Evolutionary conservation across 768 basidiomycete genomes (phyloP).

Genomic region (Mycena chlorophos): DNA sequence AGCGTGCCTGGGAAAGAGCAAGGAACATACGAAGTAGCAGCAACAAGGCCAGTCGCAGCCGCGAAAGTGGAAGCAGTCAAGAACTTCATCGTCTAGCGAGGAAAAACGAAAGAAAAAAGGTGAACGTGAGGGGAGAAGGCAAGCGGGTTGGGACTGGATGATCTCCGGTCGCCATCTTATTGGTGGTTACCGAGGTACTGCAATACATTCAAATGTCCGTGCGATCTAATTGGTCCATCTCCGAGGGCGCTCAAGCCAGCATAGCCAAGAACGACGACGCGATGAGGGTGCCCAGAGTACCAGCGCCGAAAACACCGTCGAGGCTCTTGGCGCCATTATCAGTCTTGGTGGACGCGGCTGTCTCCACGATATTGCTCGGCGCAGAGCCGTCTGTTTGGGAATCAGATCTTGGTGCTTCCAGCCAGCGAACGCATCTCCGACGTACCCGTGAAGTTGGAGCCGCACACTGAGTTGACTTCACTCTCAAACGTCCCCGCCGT

Average conservation of each 20-base stretch:
- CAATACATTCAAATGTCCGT: not conserved
- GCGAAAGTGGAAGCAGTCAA: conserved; percentile 30
- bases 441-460: conserved; percentile 54
- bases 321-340: conserved; percentile 2
- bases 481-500: conserved; percentile 31
- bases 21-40: conserved; percentile 51
- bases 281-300: not conserved
- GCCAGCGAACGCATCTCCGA: conserved; percentile 3
- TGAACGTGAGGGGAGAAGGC: conserved; percentile 14
- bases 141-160: conserved; percentile 9
- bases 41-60: conserved; percentile 35
- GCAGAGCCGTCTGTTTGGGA: conserved; percentile 37
- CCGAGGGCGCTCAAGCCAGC: not conserved
- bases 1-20: not conserved
- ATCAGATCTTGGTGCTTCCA: not conserved
- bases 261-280: not conserved
- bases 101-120: conserved; percentile 14
- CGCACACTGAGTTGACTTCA: conserved; percentile 43
- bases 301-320: not conserved
- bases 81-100: conserved; percentile 19
- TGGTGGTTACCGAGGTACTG: not conserved
- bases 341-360: conserved; percentile 28
- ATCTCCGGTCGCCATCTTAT: not conserved
- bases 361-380: conserved; percentile 38
- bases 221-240: not conserved